Evolutionary conservation across 345 rosid species (phyloP), one percentile per base, ranked within the genome.

Genomic region (Hypericum perforatum): DNA sequence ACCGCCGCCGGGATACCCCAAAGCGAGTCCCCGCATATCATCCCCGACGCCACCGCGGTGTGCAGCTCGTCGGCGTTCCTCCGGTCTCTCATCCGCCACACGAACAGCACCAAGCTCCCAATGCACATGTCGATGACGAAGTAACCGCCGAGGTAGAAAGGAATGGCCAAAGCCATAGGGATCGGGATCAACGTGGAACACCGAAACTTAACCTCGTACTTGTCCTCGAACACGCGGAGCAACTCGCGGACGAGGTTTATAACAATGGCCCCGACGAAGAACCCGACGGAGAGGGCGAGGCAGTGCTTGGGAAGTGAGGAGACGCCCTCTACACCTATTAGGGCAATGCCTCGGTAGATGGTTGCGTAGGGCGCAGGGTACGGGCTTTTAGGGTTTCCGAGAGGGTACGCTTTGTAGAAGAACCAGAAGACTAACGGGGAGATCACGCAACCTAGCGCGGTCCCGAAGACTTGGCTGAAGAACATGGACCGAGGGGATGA

Each of bases 151-250:
- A 86, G 76, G 66, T 86, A 90, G 74, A 90, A 86, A 0, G 97
- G 97, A n/a, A 86, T 90, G 8, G 95, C 97, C 86, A 86, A 77
- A 63, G 94, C 83, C 97, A 90, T 90, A 8, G 97, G 95, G 57
- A 78, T 89, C 0, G 97, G 97, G 41, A 90, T 62, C 52, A 69
- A 90, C 78, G 78, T 76, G 29, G 72, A 12, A 29, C 74, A 14
- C 53, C 53, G 14, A 16, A 49, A 69, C 50, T 48, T 75, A 45
- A 67, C 66, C 49, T 78, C 14, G 16, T 52, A 69, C 50, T 52
- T 75, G 48, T 67, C 66, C 49, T 78, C 85, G 4, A 41, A 66
- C 11, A 37, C 41, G 43, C 40, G 45, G 40, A 82, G 41, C 45
- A 71, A 8, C 54, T 75, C 74, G 5, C 45, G 36, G 2, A 70